Evolutionary conservation across 129 eudicot genomes (phyloP), one percentile per base, ranked within the genome.

Genomic region (Saussurea involucrata): DNA sequence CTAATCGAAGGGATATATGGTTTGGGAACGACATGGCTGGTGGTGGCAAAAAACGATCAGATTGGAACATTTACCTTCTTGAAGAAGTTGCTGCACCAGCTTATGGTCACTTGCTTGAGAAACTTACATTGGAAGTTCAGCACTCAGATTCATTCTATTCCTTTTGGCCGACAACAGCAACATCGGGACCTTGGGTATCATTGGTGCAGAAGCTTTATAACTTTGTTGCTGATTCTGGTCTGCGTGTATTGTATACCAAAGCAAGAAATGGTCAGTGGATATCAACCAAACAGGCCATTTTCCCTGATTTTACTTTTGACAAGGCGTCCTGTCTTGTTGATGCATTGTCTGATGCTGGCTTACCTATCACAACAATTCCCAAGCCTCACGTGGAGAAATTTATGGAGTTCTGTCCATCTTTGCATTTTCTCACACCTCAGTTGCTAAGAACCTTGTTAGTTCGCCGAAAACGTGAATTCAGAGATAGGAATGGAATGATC

Each of bases 21-120:
- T 92, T 95, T 82, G 99, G 99, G 44, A 90, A 86, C 86, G 99
- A 95, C 90, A 95, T 95, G 99, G 93, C 97, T 6, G 99, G 99
- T 66, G 99, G 96, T 58, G 99, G 99, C 28, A 95, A 90, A 70
- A 88, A 86, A 66, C 96, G 99, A 24, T 89, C 99, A 6, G 99
- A 95, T 60, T 95, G 99, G 99, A 95, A 95, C 72, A 71, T 83
- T 42, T 89, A 85, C 75, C 96, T 95, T 28, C 92, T 95, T 80
- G 95, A 95, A 84, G 94, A 90, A 78, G 92, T 92, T 80, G 95
- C 87, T 63, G 95, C 97, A 72, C 99, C 96, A 53, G 99, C 99
- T n/a, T 95, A 91, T 66, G 99, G 89, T 29, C 97, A 88, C 78
- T 81, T 95, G 72, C 97, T 95, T 71, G 99, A 95, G 82, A 95